phyloP scores from a whole-genome alignment of 768 basidiomycete genomes.

The Suillus decipiens region DNA sequence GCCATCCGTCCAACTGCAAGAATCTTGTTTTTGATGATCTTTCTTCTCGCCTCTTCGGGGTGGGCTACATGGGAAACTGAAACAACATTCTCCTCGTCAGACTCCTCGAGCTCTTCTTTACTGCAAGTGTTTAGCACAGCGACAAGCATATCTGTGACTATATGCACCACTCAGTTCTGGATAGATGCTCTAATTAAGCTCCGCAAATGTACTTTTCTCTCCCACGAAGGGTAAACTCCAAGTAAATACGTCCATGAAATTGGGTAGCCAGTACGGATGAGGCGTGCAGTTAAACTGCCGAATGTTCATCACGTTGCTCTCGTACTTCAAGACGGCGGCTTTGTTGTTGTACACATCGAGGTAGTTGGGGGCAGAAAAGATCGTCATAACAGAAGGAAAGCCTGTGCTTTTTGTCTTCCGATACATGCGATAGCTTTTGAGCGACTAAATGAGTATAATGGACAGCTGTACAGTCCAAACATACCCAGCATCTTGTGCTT shows the following conservation, averaged over 20 bases:
- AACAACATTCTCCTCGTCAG: slow-evolving; percentile 45
- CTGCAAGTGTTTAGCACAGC: slow-evolving; percentile 95
- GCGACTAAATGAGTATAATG: background rate
- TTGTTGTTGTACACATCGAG: slow-evolving; percentile 99
- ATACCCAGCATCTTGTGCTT: slow-evolving; percentile 98
- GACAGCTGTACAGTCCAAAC: slow-evolving; percentile 22
- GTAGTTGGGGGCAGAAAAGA: slow-evolving; percentile 98
- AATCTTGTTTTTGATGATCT: slow-evolving; percentile 98
- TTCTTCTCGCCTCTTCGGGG: slow-evolving; percentile 65
- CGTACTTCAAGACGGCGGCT: slow-evolving; percentile 98
- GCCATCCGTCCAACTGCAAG: slow-evolving; percentile 97
- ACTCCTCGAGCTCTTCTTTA: slow-evolving; percentile 94
- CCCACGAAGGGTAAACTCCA: slow-evolving; percentile 99
- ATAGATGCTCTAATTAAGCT: background rate
- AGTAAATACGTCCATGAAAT: slow-evolving; percentile 99
- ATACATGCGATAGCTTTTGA: slow-evolving; percentile 90
- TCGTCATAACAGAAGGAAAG: slow-evolving; percentile 99
- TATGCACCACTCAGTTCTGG: slow-evolving; percentile 12
- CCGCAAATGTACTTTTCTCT: slow-evolving; percentile 75
- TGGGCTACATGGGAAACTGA: slow-evolving; percentile 40
- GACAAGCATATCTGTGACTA: slow-evolving; percentile 98
- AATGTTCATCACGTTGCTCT: slow-evolving; percentile 98
- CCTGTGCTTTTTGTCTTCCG: slow-evolving; percentile 98
- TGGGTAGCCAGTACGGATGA: slow-evolving; percentile 97
- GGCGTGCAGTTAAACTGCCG: slow-evolving; percentile 97